phyloP scores from a whole-genome alignment of 371 early-diverging fungal genomes.

The Rhizopus microsporus region DNA sequence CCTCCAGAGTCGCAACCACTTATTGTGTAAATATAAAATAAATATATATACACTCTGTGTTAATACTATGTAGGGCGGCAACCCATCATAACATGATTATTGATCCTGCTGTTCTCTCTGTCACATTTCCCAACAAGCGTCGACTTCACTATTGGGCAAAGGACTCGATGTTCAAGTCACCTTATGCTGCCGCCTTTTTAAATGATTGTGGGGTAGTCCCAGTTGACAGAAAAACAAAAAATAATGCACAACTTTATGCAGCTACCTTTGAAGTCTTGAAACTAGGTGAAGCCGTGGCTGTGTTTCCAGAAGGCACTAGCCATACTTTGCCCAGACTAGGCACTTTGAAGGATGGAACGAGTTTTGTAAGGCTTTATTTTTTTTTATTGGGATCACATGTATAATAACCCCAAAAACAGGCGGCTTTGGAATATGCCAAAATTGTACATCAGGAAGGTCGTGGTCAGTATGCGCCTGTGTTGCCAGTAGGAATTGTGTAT shows the following conservation, averaged over 20 bases:
- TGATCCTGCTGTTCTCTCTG: conserved; percentile 52
- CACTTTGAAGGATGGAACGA: conserved; percentile 50
- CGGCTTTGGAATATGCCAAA: conserved; percentile 56
- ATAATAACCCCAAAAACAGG: conserved; percentile 21
- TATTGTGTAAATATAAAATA: conserved; percentile 42
- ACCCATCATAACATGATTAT: conserved; percentile 65
- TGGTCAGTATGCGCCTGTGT: conserved; percentile 31
- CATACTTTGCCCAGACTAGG: conserved; percentile 51
- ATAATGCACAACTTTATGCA: conserved; percentile 50
- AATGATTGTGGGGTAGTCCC: conserved; percentile 55
- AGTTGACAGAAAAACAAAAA: conserved; percentile 58
- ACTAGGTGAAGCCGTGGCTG: conserved; percentile 53
- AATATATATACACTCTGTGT: background rate
- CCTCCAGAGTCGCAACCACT: conserved; percentile 38
- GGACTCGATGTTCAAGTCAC: conserved; percentile 51
- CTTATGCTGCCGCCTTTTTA: conserved; percentile 40
- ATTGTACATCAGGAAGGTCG: conserved; percentile 32
- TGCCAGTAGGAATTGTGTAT: conserved; percentile 61
- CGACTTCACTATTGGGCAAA: conserved; percentile 64
- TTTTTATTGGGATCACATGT: background rate
- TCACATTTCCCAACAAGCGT: conserved; percentile 48
- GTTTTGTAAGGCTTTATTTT: conserved; percentile 38
- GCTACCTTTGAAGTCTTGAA: conserved; percentile 51
- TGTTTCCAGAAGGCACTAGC: conserved; percentile 63
- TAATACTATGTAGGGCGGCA: conserved; percentile 32